phyloP scores from a whole-genome alignment of 2,329 filamentous ascomycete genomes.

The Penicillium sp. region DNA sequence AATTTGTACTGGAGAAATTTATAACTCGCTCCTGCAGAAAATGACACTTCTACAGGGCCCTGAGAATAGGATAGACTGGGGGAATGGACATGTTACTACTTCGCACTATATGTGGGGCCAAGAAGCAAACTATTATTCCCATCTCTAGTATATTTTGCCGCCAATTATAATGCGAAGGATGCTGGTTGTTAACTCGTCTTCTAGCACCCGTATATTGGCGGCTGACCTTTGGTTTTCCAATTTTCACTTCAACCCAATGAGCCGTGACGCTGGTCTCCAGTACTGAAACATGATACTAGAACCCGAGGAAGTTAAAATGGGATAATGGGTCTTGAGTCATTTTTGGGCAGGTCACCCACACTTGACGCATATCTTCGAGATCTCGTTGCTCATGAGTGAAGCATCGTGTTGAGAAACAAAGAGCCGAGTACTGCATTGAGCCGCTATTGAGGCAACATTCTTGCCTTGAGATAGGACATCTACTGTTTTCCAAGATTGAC shows the following conservation, averaged over 20 bases:
- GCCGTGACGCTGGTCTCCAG: not conserved
- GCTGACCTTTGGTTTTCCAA: not conserved
- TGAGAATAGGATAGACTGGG: not conserved
- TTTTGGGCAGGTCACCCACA: not conserved
- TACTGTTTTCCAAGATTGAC: no score
- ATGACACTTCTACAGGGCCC: not conserved
- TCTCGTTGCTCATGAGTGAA: not conserved
- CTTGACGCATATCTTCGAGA: not conserved
- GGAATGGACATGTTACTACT: not conserved
- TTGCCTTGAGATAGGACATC: no score
- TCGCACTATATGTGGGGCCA: not conserved
- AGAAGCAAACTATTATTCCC: not conserved
- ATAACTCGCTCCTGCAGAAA: not conserved
- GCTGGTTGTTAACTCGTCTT: not conserved
- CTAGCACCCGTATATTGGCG: not conserved
- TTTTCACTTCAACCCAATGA: not conserved
- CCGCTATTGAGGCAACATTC: no score
- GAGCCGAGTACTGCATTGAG: no score
- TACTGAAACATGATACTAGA: not conserved
- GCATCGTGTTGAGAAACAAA: no score
- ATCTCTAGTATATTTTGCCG: not conserved
- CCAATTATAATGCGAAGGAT: not conserved
- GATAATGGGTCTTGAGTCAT: not conserved
- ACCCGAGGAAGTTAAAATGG: not conserved
- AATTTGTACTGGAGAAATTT: not conserved